A percentile compares a stretch with the other conserved stretches of the same genome.
Evolutionary conservation across 2,329 filamentous ascomycete species (phyloP).

Genomic region (Trichoderma afroharzianum): DNA sequence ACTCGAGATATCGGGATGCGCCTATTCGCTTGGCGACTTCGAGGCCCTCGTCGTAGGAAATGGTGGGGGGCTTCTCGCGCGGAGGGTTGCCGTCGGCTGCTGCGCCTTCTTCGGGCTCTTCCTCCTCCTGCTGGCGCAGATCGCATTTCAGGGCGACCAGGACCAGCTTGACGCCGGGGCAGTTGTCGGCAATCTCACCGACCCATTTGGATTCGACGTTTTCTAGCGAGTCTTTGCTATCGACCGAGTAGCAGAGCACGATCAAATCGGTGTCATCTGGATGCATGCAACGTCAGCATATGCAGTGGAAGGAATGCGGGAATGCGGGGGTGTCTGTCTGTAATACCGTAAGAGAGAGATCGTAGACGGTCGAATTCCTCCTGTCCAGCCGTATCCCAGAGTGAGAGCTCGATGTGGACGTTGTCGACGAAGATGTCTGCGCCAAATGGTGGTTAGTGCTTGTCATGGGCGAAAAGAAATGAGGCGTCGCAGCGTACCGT

Average conservation of each 20-base stretch:
- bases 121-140: slow-evolving; percentile 75
- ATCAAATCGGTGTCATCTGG: slow-evolving; percentile 87
- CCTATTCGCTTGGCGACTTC: slow-evolving; percentile 89
- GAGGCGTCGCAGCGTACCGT: slow-evolving; percentile 57
- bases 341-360: slow-evolving; percentile 81
- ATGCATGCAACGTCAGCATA: slow-evolving; percentile 4
- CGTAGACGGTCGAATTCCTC: slow-evolving; percentile 98
- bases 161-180: slow-evolving; percentile 89
- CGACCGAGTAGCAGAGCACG: slow-evolving; percentile 98
- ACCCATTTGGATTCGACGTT: slow-evolving; percentile 99
- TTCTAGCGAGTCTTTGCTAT: slow-evolving; percentile 92
- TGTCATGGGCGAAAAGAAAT: not conserved
- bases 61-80: slow-evolving; percentile 66
- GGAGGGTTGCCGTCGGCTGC: slow-evolving; percentile 30
- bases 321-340: not conserved
- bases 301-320: not conserved
- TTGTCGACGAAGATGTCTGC: slow-evolving; percentile 97
- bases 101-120: slow-evolving; percentile 59
- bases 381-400: slow-evolving; percentile 98
- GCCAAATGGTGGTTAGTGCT: slow-evolving; percentile 3
- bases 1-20: slow-evolving; percentile 92
- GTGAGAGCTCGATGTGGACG: slow-evolving; percentile 91
- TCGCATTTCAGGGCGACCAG: slow-evolving; percentile 97
- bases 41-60: slow-evolving; percentile 87
- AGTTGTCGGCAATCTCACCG: slow-evolving; percentile 96